phyloP scores from a whole-genome alignment of 352 stramenopile genomes.

The Phytophthora aleatoria region DNA sequence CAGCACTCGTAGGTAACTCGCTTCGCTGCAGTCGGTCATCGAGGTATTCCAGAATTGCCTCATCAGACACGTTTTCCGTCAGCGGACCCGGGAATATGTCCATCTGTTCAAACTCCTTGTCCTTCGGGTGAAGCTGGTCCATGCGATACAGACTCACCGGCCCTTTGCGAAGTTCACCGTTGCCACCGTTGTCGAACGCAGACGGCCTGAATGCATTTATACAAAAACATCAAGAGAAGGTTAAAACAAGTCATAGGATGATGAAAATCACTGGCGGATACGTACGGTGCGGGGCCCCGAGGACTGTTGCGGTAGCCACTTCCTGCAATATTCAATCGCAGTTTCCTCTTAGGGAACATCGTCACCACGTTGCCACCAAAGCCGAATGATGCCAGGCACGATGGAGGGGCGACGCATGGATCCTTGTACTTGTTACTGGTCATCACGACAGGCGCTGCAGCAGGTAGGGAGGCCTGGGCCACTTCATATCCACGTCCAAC shows the following conservation, averaged over 20 bases:
- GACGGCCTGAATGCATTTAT: slow-evolving; percentile 39
- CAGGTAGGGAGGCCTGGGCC: slow-evolving; percentile 19
- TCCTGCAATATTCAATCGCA: slow-evolving; percentile 71
- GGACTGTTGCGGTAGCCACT: slow-evolving; percentile 71
- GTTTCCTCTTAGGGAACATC: slow-evolving; percentile 89
- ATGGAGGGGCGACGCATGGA: slow-evolving; percentile 71
- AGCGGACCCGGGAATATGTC: slow-evolving; percentile 81
- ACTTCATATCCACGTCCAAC: slow-evolving; percentile 9
- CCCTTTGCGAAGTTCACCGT: slow-evolving; percentile 79
- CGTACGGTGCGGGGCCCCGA: slow-evolving; percentile 53
- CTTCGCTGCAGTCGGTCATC: slow-evolving; percentile 58
- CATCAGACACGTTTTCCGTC: slow-evolving; percentile 61
- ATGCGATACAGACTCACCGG: slow-evolving; percentile 83
- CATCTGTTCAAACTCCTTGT: slow-evolving; percentile 71
- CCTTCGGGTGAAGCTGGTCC: slow-evolving; percentile 76
- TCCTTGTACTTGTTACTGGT: slow-evolving; percentile 88
- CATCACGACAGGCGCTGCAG: slow-evolving; percentile 24
- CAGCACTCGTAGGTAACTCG: slow-evolving; percentile 16
- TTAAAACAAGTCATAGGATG: slow-evolving; percentile 14
- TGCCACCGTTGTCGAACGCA: slow-evolving; percentile 53
- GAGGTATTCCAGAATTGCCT: slow-evolving; percentile 70
- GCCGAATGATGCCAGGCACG: slow-evolving; percentile 79
- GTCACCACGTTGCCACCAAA: slow-evolving; percentile 90
- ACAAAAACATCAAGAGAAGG: slow-evolving; percentile 8
- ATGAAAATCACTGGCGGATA: slow-evolving; percentile 1